Evolutionary conservation across 176 grass and related monocot genomes (phyloP).

Genomic region (Triticum urartu): DNA sequence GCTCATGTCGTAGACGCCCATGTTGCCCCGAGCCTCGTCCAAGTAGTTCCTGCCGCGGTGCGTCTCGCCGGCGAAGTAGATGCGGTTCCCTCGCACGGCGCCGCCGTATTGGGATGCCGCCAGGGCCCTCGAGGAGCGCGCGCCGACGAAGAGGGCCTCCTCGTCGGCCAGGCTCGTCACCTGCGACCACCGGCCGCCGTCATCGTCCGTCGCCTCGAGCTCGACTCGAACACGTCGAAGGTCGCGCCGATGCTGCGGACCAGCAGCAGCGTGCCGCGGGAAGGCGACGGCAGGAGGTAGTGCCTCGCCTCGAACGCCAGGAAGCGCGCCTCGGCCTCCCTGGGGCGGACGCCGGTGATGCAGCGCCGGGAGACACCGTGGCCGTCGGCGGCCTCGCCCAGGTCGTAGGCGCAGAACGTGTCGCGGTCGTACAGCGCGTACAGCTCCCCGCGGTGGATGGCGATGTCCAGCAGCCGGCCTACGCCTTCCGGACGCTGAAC

Average conservation of each 20-base stretch:
- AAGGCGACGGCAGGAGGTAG: neutral
- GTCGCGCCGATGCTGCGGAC: neutral
- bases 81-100: neutral
- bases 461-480: neutral
- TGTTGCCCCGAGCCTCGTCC: neutral
- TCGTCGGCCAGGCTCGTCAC: neutral
- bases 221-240: slow-evolving; percentile 6
- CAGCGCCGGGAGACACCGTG: neutral
- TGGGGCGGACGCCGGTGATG: neutral
- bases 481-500: neutral
- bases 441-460: neutral
- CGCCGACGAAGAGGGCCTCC: neutral
- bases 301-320: neutral
- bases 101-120: neutral
- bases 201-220: neutral
- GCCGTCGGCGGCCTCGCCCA: neutral
- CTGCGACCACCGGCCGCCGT: neutral
- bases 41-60: no score
- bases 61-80: neutral
- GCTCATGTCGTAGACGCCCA: neutral
- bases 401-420: neutral
- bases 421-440: neutral
- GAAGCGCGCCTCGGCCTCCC: neutral
- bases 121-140: neutral
- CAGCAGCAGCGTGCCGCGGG: slow-evolving; percentile 6